Evolutionary conservation across 306 rosid genomes (phyloP).

Genomic region (Ormosia emarginata): DNA sequence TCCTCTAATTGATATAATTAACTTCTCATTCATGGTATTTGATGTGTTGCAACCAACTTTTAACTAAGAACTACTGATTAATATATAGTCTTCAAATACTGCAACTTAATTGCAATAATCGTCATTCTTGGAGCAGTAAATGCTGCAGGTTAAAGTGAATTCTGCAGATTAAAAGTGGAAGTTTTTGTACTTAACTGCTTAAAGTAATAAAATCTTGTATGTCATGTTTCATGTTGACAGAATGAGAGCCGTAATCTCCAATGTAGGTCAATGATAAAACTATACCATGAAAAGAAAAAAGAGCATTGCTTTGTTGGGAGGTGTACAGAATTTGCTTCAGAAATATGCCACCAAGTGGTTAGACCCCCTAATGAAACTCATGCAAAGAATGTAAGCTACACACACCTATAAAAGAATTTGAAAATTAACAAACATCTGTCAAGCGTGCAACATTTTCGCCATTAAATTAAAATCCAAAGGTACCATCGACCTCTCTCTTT

Average conservation of each 20-base stretch:
- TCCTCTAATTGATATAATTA: conserved; percentile 10
- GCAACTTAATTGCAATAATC: neutral
- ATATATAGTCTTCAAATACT: conserved; percentile 1
- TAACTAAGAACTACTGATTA: neutral
- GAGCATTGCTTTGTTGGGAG: conserved; percentile 41
- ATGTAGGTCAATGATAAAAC: conserved; percentile 19
- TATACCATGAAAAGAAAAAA: neutral
- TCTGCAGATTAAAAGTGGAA: neutral
- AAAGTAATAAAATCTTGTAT: neutral
- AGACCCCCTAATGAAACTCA: conserved; percentile 53
- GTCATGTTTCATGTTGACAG: conserved; percentile 30
- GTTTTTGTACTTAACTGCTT: conserved; percentile 12
- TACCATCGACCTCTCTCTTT: neutral
- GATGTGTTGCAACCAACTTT: conserved; percentile 15
- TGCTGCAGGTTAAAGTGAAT: neutral
- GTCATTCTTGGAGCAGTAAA: conserved; percentile 6
- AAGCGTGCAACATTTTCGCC: conserved; percentile 23
- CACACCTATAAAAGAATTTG: conserved; percentile 19
- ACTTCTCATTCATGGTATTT: neutral
- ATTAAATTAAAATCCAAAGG: conserved; percentile 22
- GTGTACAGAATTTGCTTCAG: conserved; percentile 45
- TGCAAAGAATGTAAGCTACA: conserved; percentile 46
- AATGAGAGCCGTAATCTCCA: conserved; percentile 13
- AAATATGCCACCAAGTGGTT: conserved; percentile 52
- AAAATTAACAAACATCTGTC: conserved; percentile 29